Evolutionary conservation across 2,329 filamentous ascomycete species (phyloP).

Genomic region (Talaromyces sp.): DNA sequence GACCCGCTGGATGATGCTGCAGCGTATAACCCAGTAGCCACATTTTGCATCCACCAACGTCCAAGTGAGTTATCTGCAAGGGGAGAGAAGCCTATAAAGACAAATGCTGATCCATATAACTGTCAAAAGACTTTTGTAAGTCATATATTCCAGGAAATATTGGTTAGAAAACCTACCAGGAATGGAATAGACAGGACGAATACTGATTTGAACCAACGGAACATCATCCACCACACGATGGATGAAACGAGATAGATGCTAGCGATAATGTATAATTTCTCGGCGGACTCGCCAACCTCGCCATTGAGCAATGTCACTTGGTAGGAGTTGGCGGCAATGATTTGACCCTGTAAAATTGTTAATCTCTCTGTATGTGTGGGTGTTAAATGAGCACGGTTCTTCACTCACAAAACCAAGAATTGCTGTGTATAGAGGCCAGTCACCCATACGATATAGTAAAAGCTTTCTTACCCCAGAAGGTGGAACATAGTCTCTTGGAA

Average conservation of each 20-base stretch:
- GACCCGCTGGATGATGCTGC: slow-evolving; percentile 53
- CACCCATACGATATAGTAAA: slow-evolving; percentile 46
- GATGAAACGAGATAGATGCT: slow-evolving; percentile 50
- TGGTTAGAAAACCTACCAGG: slow-evolving; percentile 20
- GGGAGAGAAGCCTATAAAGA: slow-evolving; percentile 41
- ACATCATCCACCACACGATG: slow-evolving; percentile 53
- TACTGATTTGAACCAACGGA: slow-evolving; percentile 47
- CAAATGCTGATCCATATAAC: slow-evolving; percentile 39
- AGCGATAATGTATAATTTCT: slow-evolving; percentile 51
- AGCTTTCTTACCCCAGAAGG: slow-evolving; percentile 47
- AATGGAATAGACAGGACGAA: slow-evolving; percentile 52
- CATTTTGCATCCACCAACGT: slow-evolving; percentile 48
- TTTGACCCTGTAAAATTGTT: slow-evolving; percentile 34
- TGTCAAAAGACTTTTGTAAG: background rate
- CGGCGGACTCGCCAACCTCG: slow-evolving; percentile 49
- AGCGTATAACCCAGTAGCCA: slow-evolving; percentile 54
- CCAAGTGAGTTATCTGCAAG: slow-evolving; percentile 29
- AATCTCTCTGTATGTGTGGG: background rate
- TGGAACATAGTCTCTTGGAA: slow-evolving; percentile 45
- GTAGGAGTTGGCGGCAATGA: slow-evolving; percentile 56
- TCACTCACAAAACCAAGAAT: slow-evolving; percentile 43
- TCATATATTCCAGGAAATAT: background rate
- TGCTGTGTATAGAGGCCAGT: slow-evolving; percentile 56
- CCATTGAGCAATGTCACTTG: slow-evolving; percentile 58
- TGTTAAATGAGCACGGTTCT: background rate